Base-by-base conservation (phyloP, 2,329 filamentous ascomycete genomes). In the Aureobasidium sp. region DNA sequence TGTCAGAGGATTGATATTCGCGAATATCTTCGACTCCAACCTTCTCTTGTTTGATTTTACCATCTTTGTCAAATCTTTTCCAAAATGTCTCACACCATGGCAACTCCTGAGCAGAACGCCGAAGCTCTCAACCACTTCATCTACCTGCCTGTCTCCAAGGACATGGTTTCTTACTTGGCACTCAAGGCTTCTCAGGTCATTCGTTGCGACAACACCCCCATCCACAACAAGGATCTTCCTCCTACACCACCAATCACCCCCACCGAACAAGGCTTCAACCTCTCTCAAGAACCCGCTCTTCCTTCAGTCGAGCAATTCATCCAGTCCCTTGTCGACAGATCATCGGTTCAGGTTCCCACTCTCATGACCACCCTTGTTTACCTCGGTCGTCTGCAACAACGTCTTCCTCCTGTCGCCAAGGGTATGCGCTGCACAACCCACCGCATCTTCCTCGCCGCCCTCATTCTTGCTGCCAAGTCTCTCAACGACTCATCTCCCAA, bases 401-500 rank as follows among this genome's bases (percentile, higher is more conserved):
- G 90, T 68, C 86, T 99, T 31, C 93, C 95, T 68, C 90, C 93
- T 63, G 91, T 96, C 73, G 93, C 94, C 69, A 96, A 96, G 79
- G 94, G 94, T 67, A 90, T 97, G 78, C 87, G 89, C 70, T 97
- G 94, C 82, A 97, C 94, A 27, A 91, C 93, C 51, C 94, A 99
- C 80, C 89, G 94, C 70, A 97, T 99, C 82, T 97, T 99, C 79
- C 84, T 99, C 53, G 93, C 90, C 45, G 81, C 89, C 17, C 86
- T 93, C 67, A 94, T 94, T 72, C 79, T 87, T 55, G 87, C 94
- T 1, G 93, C 94, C 69, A 99, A 99, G 86, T 97, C 97, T 76
- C 84, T 97, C 69, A 97, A 99, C 76, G 94, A 97, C 81, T 96
- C 91, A 65, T 97, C 91, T 14, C 94, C 94, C 66, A 97, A 97